Evolutionary conservation across 768 basidiomycete species (phyloP), one percentile per base, ranked within the genome.

Genomic region (Tylopilus felleus): DNA sequence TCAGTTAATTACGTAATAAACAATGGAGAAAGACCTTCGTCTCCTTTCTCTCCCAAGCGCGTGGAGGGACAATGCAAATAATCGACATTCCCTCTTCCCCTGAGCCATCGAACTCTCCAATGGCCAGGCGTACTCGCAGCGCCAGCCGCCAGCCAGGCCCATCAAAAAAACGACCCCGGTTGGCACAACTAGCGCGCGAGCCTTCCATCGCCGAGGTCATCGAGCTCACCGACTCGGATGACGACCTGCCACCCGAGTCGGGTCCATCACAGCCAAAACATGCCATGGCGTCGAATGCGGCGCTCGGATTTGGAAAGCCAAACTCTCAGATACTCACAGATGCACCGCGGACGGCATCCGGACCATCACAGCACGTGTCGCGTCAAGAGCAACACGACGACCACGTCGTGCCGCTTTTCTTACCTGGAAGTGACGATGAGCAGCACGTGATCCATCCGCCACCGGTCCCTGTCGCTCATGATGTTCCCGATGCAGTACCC

Each of bases 171-270:
- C 57, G 61, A 1, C n/a, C 27, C 8, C 55, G 58, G 40, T 12
- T 49, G 19, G 41, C 51, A 27, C 29, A 5, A 8, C 29, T 5
- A 21, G 43, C 49, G n/a, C 53, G 38, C 51, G 58, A 47, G 19
- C 45, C 51, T 6, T 59, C 63, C 39, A 2, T 55, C 16, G 10
- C 55, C 39, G 64, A 73, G 49, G 68, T 81, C 23, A 80, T 83
- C 55, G 81, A 81, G 58, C 68, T 83, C 56, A 73, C 77, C 1
- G 81, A 84, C 61, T 78, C 79, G 22, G 80, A 81, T 43, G 64
- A 68, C 47, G 80, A 78, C 40, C 36, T 38, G 16, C 25, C 47
- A 19, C 16, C 44, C 13, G 19, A 47, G 17, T 49, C 45, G 12
- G 44, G 51, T 8, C 42, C 53, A 31, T 50, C 59, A 5, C 53